Base-by-base conservation (phyloP, 495 filamentous ascomycete genomes). In the Umbilicaria muhlenbergii region DNA sequence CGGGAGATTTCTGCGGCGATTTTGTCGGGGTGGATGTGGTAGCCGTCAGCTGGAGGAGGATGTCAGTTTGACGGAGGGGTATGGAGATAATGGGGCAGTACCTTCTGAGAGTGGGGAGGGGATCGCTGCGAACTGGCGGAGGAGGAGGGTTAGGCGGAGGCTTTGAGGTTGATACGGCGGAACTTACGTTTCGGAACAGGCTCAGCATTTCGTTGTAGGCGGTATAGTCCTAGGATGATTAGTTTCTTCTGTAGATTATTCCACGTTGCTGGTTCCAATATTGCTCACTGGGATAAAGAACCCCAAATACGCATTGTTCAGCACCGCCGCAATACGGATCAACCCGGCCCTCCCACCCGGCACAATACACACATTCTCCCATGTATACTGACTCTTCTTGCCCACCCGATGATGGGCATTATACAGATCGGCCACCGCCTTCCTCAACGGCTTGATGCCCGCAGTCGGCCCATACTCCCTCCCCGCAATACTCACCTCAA, bases 281-380 rank as follows among this genome's bases (percentile, higher is more conserved):
- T 73, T 13, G 76, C 24, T 28, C 24, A 28, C 24, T 28, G 24
- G 83, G 50, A 92, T 85, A 52, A 86, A 87, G 69, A 88, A 92
- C 21, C 80, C 83, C 40, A 93, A 71, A 53, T 93, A 94, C 42
- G 86, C 80, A 55, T 94, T 93, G 51, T 86, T 86, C 51, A 96
- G 60, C 11, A 96, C 89, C 17, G 89, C 89, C 2, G 89, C 87
- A 62, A 95, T 93, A 38, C 89, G 75, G 49, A 95, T 93, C 65
- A 96, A 66, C 18, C 89, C 89, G 13, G 89, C 88, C 48, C 89
- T 71, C 19, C 89, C 89, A 60, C 89, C 89, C 34, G 89, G 89
- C 3, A 96, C 89, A 56, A 96, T 92, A 61, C 83, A 87, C n/a
- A 95, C 89, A 63, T 96, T 95, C 66, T 95, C 89, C 81, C 86